Conservation (phyloP, 2,329 filamentous ascomycete species). For the Alternaria viburni region DNA sequence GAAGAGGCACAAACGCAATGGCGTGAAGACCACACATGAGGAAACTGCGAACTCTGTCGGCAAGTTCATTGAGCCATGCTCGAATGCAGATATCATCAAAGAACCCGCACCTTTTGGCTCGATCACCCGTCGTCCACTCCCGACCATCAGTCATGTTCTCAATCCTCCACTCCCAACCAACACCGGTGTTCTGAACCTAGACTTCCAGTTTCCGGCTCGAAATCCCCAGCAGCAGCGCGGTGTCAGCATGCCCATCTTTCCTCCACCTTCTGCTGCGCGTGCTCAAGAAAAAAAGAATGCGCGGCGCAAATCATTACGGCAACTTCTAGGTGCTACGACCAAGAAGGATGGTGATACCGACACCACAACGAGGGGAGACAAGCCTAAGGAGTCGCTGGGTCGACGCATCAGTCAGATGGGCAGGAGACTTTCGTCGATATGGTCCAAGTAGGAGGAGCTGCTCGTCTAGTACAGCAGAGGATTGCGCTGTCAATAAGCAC, state of each 20-base stretch:
- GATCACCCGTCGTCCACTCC: background rate
- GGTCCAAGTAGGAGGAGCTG: too few species aligned
- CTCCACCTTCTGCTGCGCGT: background rate
- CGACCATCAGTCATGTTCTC: background rate
- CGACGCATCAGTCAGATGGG: background rate
- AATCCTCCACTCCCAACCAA: background rate
- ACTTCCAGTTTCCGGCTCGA: background rate
- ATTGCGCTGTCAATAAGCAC: too few species aligned
- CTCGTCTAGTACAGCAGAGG: too few species aligned
- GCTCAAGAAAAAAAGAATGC: accelerated
- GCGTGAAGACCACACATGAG: background rate
- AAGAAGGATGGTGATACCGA: too few species aligned
- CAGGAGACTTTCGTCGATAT: background rate
- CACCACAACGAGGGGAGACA: too few species aligned
- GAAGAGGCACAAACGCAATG: background rate
- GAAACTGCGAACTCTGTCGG: background rate
- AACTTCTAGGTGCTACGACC: too few species aligned
- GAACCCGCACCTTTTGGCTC: background rate
- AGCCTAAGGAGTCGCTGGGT: background rate
- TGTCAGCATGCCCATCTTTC: background rate
- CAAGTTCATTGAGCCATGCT: background rate
- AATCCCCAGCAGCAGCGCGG: background rate
- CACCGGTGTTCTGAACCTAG: background rate
- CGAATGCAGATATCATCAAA: background rate
- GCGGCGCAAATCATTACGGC: background rate